phyloP scores from a whole-genome alignment of 164 flowering plant species.

The Stephania cephalantha region DNA sequence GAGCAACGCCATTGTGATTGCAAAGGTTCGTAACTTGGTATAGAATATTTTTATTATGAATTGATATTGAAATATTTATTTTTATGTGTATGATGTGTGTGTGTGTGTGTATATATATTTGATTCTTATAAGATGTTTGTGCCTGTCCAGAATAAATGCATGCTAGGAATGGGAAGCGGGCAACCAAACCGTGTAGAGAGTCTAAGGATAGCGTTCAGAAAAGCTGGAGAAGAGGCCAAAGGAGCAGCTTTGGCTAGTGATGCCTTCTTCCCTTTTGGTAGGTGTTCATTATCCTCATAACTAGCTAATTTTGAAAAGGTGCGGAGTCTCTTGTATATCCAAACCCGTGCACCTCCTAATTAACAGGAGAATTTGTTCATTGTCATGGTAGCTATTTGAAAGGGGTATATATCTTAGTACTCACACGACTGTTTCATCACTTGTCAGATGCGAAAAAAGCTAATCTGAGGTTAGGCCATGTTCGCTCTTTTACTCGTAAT shows the following conservation, averaged over 20 bases:
- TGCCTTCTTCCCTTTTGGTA: constrained; percentile 99
- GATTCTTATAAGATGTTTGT: constrained; percentile 4
- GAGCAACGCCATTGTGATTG: constrained; percentile 97
- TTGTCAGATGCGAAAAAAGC: too few species aligned
- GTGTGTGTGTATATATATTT: too few species aligned
- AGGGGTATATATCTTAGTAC: too few species aligned
- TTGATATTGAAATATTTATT: neutral
- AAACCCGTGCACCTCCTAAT: neutral
- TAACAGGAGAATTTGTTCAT: neutral
- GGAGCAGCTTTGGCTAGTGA: constrained; percentile 98
- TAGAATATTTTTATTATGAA: neutral
- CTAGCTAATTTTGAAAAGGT: neutral
- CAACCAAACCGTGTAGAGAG: constrained; percentile 96
- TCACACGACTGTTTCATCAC: too few species aligned
- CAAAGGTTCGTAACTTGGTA: constrained; percentile 51
- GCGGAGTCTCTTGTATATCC: neutral
- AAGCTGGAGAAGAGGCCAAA: constrained; percentile 89
- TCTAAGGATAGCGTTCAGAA: constrained; percentile 78
- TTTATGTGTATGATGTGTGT: neutral
- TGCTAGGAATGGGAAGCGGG: constrained; percentile 99
- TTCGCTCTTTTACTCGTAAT: too few species aligned
- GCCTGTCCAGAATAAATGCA: constrained; percentile 64
- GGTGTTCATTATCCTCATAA: constrained; percentile 7
- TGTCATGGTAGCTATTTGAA: too few species aligned
- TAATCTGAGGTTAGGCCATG: too few species aligned